Percentiles rank a stretch among this genome's conserved stretches.
Evolutionary conservation across 768 basidiomycete species (phyloP).

Genomic region (Piloderma croceum): DNA sequence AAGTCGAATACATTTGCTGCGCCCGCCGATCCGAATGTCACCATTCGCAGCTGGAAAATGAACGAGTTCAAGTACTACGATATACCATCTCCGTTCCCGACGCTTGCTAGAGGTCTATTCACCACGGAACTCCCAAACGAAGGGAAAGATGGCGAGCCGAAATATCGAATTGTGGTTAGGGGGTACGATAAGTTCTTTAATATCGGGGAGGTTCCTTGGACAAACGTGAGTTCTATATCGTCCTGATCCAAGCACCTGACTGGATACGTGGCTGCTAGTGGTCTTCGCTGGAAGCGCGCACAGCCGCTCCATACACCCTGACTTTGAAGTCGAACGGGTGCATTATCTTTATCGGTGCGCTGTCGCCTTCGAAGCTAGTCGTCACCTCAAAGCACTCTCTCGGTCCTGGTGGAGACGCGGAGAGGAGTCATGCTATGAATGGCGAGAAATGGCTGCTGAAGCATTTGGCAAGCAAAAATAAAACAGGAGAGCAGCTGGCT

Average conservation of each 20-base stretch:
- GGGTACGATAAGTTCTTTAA: conserved; percentile 99
- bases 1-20: conserved; percentile 50
- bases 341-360: conserved; percentile 89
- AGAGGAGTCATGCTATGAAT: conserved; percentile 68
- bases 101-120: conserved; percentile 90
- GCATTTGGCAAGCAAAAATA: conserved; percentile 56
- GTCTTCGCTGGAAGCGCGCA: conserved; percentile 63
- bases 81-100: conserved; percentile 87
- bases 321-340: conserved; percentile 96
- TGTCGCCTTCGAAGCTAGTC: conserved; percentile 67
- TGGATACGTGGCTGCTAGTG: too few species aligned
- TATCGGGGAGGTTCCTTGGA: conserved; percentile 95
- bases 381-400: conserved; percentile 92
- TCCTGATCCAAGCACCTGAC: too few species aligned
- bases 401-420: conserved; percentile 43
- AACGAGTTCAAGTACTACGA: conserved; percentile 93
- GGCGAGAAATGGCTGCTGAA: conserved; percentile 80
- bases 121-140: conserved; percentile 42
- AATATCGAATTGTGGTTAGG: conserved; percentile 67
- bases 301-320: conserved; percentile 72
- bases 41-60: conserved; percentile 91
- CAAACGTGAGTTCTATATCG: conserved; percentile 69
- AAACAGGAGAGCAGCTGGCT: conserved; percentile 73
- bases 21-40: conserved; percentile 49
- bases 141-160: conserved; percentile 26